A percentile compares a stretch with the other conserved stretches of the same genome.
These are phyloP conservation scores for Kluyveromyces marxianus DNA, from an alignment of 1,139 yeast species.

Conservation along the genomic window DNA sequence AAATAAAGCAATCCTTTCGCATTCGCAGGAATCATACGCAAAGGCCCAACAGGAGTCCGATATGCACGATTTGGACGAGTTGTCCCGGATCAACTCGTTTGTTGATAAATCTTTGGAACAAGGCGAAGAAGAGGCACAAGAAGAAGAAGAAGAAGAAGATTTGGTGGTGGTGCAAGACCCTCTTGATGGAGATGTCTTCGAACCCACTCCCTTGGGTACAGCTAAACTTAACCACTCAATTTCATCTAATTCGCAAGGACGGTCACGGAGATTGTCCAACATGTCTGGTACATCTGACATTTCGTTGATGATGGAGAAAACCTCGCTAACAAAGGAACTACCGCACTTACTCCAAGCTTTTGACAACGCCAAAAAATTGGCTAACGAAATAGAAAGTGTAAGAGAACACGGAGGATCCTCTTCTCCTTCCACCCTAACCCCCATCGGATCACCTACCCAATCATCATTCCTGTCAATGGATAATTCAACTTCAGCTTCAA, in stretches of 20 bases:
- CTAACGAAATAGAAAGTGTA: slow-evolving; percentile 23
- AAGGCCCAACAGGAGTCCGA: slow-evolving; percentile 9
- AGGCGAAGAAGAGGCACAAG: slow-evolving; percentile 1
- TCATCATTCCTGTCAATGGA: neutral
- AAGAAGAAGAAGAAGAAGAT: slow-evolving; percentile 8
- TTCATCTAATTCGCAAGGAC: neutral
- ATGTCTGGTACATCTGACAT: slow-evolving; percentile 20
- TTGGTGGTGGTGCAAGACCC: neutral
- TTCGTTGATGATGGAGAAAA: slow-evolving; percentile 20
- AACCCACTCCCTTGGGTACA: too few species aligned
- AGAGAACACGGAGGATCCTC: slow-evolving; percentile 1
- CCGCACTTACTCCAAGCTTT: slow-evolving; percentile 34
- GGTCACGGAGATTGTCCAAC: slow-evolving; percentile 14
- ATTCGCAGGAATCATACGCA: slow-evolving; percentile 10
- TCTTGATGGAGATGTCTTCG: too few species aligned
- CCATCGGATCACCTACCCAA: neutral
- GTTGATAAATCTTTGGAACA: slow-evolving; percentile 5
- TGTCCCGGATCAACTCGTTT: slow-evolving; percentile 11
- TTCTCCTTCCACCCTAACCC: neutral
- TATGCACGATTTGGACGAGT: slow-evolving; percentile 9
- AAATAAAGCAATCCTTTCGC: slow-evolving; percentile 21
- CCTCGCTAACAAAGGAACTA: slow-evolving; percentile 30
- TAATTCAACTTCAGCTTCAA: neutral
- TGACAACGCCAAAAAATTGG: slow-evolving; percentile 31
- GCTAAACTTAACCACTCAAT: too few species aligned